A percentile compares a stretch with the other conserved stretches of the same genome.
Conservation (phyloP, 2,329 filamentous ascomycete species). For the Monosporascus cannonballus region DNA sequence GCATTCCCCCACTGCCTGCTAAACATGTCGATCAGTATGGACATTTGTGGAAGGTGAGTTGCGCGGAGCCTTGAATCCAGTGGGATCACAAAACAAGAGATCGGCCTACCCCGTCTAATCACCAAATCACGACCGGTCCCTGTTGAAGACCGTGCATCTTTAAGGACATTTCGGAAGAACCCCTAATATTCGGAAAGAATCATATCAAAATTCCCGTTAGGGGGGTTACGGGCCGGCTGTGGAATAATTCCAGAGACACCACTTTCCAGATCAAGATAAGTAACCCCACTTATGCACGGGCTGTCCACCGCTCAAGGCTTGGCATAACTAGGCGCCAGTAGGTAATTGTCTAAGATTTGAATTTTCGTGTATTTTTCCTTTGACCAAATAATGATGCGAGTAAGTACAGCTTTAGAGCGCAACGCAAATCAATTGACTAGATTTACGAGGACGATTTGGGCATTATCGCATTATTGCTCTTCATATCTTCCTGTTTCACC, state of each 20-base stretch:
- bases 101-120: not conserved
- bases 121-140: not conserved
- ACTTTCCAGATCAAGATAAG: not conserved
- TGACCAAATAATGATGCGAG: too few species aligned
- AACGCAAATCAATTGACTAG: too few species aligned
- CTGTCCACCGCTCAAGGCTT: not conserved
- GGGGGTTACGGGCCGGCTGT: not conserved
- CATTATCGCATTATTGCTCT: too few species aligned
- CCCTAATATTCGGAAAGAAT: not conserved
- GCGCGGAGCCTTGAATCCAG: not conserved
- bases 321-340: not conserved
- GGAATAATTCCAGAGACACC: not conserved
- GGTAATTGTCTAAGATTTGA: not conserved
- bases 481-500: too few species aligned
- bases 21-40: not conserved
- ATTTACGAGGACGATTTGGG: too few species aligned
- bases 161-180: not conserved
- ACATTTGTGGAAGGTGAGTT: not conserved
- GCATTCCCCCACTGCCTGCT: not conserved
- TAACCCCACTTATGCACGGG: not conserved
- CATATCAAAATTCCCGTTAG: not conserved
- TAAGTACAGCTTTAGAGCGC: too few species aligned
- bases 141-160: not conserved
- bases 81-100: not conserved
- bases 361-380: not conserved